These are phyloP conservation scores for Drechslerella dactyloides DNA, from an alignment of 2,329 filamentous ascomycete genomes.

Conservation along the genomic window DNA sequence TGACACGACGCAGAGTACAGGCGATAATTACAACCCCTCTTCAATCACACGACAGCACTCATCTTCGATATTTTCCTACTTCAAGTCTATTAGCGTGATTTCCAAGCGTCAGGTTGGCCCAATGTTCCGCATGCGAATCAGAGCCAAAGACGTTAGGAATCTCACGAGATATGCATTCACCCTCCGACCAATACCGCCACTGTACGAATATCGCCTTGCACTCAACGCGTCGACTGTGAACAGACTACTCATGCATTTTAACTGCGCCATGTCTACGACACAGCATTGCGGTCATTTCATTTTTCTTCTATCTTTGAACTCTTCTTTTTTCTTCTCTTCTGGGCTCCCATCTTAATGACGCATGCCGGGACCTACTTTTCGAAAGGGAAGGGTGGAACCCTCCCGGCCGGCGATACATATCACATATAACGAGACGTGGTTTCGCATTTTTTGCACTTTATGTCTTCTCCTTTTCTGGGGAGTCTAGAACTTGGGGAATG, in stretches of 20 bases:
- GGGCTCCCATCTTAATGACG: neutral
- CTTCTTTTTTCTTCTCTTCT: neutral
- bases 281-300: slow-evolving; percentile 13
- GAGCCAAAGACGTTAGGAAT: too few species aligned
- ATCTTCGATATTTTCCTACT: neutral
- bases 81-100: too few species aligned
- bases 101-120: too few species aligned
- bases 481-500: neutral
- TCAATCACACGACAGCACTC: too few species aligned
- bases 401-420: slow-evolving; percentile 37
- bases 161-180: neutral
- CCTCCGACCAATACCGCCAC: neutral
- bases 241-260: slow-evolving; percentile 4
- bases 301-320: neutral
- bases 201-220: neutral
- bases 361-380: neutral
- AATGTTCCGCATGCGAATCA: too few species aligned
- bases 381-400: neutral
- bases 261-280: slow-evolving; percentile 4
- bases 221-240: neutral
- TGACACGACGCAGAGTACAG: neutral
- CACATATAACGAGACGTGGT: slow-evolving; percentile 34
- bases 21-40: too few species aligned
- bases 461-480: neutral
- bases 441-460: slow-evolving; percentile 4